Evolutionary conservation across 495 filamentous ascomycete genomes (phyloP).

Genomic region (Annulohypoxylon nitens): DNA sequence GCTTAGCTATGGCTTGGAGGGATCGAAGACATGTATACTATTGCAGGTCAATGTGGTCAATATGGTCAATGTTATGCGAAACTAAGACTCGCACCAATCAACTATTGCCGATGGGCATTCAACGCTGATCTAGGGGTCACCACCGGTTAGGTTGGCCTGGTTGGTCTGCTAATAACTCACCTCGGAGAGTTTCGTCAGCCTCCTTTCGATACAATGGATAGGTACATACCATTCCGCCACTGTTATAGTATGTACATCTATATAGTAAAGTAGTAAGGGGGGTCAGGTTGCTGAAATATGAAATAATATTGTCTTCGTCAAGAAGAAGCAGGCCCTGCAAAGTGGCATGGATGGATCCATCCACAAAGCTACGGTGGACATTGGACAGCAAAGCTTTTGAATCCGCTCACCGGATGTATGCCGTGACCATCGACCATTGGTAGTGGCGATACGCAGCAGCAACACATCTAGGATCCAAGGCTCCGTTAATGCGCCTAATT

Average conservation of each 20-base stretch:
- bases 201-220: conserved; percentile 10
- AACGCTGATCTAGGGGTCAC: conserved; percentile 19
- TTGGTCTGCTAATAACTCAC: conserved; percentile 27
- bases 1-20: conserved; percentile 39
- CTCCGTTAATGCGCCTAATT: conserved; percentile 41
- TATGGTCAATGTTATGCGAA: conserved; percentile 24
- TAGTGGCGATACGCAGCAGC: conserved; percentile 21
- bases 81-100: conserved; percentile 11
- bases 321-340: conserved; percentile 17
- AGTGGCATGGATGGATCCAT: conserved; percentile 32
- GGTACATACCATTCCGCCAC: no score
- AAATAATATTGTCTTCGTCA: conserved; percentile 12
- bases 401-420: conserved; percentile 36
- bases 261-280: background rate
- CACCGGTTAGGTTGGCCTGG: conserved; percentile 12
- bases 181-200: conserved; percentile 34
- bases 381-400: conserved; percentile 28
- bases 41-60: background rate
- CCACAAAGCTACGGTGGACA: conserved; percentile 18
- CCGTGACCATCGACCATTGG: conserved; percentile 31
- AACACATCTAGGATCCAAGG: conserved; percentile 28
- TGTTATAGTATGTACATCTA: no score
- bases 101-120: conserved; percentile 19
- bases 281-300: conserved; percentile 4
- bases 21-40: conserved; percentile 14